Evolutionary conservation across 2,329 filamentous ascomycete species (phyloP), one percentile per base, ranked within the genome.

Genomic region (Hymenoscyphus scutula): DNA sequence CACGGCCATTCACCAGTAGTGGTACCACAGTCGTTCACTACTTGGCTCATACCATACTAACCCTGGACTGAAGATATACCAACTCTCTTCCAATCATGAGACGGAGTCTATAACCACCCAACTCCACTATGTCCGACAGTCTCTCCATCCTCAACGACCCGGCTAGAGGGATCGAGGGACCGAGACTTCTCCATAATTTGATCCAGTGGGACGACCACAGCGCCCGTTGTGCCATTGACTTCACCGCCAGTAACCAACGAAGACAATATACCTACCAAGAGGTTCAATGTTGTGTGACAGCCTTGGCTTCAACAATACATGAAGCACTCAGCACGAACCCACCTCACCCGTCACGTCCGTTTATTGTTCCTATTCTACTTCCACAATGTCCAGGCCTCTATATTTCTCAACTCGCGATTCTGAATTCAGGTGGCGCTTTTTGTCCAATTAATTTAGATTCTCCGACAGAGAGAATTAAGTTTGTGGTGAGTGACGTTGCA

Each of bases 341-440:
- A 48, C n/a, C 19, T 7, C 41, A 48, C n/a, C 23, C 41, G 13
- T 27, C 56, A 34, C 61, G 32, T 53, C 77, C 79, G 56, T 74
- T 81, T 17, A 76, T 96, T 38, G 81, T 97, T 41, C 92, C 93
- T 0, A 78, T 97, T 2, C 81, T 96, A 23, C 76, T 96, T 17
- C 88, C 89, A 1, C 93, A 97, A 76, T 89, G 85, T 15, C 85
- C 88, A 10, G 82, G 88, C 55, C 81, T 97, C 27, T 97, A 97
- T 75, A 81, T 95, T 62, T 82, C 90, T 1, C 83, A 91, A 65
- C 75, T 97, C 53, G 92, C 89, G 3, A 84, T 94, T 59, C 79
- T 97, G 55, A 92, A 93, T 74, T 87, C 87, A 13, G 93, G 93
- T 6, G 90, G 84, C 38, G 91, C 91, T 0, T 97, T 97, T 70